phyloP scores from a whole-genome alignment of 768 basidiomycete species.

The Russula compacta region DNA sequence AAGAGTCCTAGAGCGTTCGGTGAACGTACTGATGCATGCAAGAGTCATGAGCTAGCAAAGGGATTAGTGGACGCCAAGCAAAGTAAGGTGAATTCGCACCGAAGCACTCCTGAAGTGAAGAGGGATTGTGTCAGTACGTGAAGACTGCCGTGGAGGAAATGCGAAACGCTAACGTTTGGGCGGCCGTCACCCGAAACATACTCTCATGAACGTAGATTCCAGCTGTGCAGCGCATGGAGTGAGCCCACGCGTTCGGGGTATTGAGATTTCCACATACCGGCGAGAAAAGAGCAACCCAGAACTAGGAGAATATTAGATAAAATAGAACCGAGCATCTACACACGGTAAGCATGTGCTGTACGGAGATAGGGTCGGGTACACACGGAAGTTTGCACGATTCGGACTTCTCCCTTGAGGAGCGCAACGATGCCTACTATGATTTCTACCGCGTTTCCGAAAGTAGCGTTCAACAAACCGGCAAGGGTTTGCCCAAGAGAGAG shows the following conservation, averaged over 20 bases:
- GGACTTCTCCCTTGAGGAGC: slow-evolving; percentile 58
- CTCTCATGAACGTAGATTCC: slow-evolving; percentile 60
- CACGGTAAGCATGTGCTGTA: neutral
- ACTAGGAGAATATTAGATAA: slow-evolving; percentile 86
- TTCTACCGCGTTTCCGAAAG: slow-evolving; percentile 79
- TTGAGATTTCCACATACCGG: slow-evolving; percentile 37
- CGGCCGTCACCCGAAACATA: slow-evolving; percentile 72
- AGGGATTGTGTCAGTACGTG: neutral
- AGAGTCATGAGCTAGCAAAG: slow-evolving; percentile 65
- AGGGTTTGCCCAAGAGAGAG: slow-evolving; percentile 73
- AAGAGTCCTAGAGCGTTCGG: neutral
- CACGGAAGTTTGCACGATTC: slow-evolving; percentile 88
- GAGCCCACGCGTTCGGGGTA: neutral
- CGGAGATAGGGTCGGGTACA: slow-evolving; percentile 20
- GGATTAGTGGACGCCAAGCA: neutral
- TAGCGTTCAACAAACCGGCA: slow-evolving; percentile 79
- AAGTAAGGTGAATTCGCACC: slow-evolving; percentile 1
- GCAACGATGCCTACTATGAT: slow-evolving; percentile 87
- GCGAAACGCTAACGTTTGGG: slow-evolving; percentile 59
- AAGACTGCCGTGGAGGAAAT: neutral
- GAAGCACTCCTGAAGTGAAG: slow-evolving; percentile 13
- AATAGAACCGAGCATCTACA: slow-evolving; percentile 81
- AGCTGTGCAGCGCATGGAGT: slow-evolving; percentile 31
- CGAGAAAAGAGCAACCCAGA: slow-evolving; percentile 84
- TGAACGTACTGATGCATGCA: slow-evolving; percentile 65